phyloP scores from a whole-genome alignment of 805 yeast species.

The Ogataea pini region DNA sequence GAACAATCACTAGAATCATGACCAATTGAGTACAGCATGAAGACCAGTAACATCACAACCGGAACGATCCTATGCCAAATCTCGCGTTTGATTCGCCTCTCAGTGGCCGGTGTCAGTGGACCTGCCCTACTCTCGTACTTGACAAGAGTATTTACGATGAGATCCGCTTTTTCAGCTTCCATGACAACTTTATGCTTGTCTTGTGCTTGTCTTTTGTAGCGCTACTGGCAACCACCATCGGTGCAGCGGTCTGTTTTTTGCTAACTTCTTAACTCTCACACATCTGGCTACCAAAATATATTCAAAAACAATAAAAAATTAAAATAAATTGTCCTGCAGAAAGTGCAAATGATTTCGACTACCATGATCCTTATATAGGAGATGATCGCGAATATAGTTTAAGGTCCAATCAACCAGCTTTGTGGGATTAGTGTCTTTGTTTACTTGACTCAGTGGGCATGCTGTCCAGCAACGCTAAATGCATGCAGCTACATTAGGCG shows the following conservation, averaged over 20 bases:
- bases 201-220: no score
- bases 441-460: no score
- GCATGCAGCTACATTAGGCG: slow-evolving; percentile 7
- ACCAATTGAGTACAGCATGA: slow-evolving; percentile 35
- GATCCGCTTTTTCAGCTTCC: slow-evolving; percentile 1
- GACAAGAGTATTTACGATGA: slow-evolving; percentile 3
- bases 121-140: not conserved
- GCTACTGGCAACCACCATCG: slow-evolving; percentile 29
- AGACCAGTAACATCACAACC: slow-evolving; percentile 1
- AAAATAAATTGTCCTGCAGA: no score
- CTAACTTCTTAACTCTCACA: no score
- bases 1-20: slow-evolving; percentile 44
- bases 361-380: no score
- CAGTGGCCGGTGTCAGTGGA: slow-evolving; percentile 4
- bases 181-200: not conserved
- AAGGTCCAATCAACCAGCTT: no score
- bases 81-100: not conserved
- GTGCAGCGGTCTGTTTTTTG: not conserved
- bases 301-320: not conserved
- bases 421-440: no score
- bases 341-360: no score
- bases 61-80: slow-evolving; percentile 4
- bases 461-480: slow-evolving; percentile 40
- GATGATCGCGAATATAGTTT: no score
- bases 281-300: not conserved